Base-by-base conservation (phyloP, 2,329 filamentous ascomycete genomes). In the Trichoderma aggressivum region DNA sequence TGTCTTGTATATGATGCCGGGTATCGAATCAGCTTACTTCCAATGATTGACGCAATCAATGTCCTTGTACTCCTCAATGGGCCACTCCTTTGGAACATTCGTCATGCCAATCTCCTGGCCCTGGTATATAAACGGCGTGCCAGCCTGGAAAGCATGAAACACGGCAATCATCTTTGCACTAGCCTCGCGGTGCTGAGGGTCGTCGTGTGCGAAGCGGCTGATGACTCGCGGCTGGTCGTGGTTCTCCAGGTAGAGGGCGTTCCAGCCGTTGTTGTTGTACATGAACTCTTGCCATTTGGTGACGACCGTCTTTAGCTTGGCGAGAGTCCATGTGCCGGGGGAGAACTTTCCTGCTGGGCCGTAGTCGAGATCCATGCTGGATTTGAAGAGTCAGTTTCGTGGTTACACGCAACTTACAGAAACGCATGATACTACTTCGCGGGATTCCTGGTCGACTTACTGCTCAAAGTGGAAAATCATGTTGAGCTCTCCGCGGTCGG, bases 401-500 rank as follows among this genome's bases (percentile, higher is more conserved):
- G 14, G 18, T 34, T 34, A 43, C n/a, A n/a, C n/a, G n/a, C n/a
- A n/a, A n/a, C n/a, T n/a, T n/a, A n/a, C n/a, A n/a, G n/a, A n/a
- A n/a, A n/a, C n/a, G n/a, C n/a, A n/a, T n/a, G n/a, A n/a, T n/a
- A n/a, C n/a, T n/a, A n/a, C n/a, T n/a, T n/a, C n/a, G n/a, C n/a
- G n/a, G n/a, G n/a, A n/a, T n/a, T n/a, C n/a, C n/a, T 14, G 7
- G 24, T 3, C 1, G 24, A 77, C 83, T 75, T 75, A 86, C 85
- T 88, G 82, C 71, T 92, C 90, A 76, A 93, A 93, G 75, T 91
- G 88, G 80, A 93, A 92, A 43, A 92, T 90, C 89, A 92, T 92
- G 77, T 87, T 89, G 58, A 92, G 80, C 76, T 92, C 89, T 36
- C 85, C 83, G 18, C 86, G 83, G 64, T 87, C 85, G 26, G 83